Conservation (phyloP, 208 protist genomes). For the Polymyxa betae region DNA sequence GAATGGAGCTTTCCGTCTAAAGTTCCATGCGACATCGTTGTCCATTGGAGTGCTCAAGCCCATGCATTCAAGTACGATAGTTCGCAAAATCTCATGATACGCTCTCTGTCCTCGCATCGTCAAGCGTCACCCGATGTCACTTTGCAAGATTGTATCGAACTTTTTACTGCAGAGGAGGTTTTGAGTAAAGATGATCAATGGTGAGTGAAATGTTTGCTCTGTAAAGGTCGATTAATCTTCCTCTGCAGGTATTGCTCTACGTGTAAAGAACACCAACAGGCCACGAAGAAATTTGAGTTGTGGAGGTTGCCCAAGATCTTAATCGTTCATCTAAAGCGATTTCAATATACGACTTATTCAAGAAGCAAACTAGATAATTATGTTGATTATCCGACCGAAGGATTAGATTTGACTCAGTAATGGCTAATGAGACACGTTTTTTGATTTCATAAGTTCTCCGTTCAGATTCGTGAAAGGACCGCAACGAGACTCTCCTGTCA, state of each 20-base stretch:
- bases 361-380: constrained; percentile 59
- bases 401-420: constrained; percentile 62
- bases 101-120: not conserved
- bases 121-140: not conserved
- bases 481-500: not conserved
- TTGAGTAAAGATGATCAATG: constrained; percentile 28
- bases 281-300: constrained; percentile 67
- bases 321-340: constrained; percentile 71
- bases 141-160: constrained; percentile 38
- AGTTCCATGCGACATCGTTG: not conserved
- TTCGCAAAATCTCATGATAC: not conserved
- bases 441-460: not conserved
- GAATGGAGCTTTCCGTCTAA: not conserved
- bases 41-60: constrained; percentile 12
- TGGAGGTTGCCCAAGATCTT: constrained; percentile 68
- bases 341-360: constrained; percentile 52
- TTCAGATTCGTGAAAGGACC: constrained; percentile 4
- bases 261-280: constrained; percentile 52
- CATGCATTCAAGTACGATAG: not conserved
- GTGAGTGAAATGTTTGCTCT: not conserved
- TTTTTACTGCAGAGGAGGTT: constrained; percentile 37
- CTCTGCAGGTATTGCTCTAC: not conserved
- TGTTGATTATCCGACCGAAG: constrained; percentile 66
- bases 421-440: not conserved
- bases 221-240: not conserved